Evolutionary conservation across 768 basidiomycete species (phyloP).

Genomic region (Amanita thiersii): DNA sequence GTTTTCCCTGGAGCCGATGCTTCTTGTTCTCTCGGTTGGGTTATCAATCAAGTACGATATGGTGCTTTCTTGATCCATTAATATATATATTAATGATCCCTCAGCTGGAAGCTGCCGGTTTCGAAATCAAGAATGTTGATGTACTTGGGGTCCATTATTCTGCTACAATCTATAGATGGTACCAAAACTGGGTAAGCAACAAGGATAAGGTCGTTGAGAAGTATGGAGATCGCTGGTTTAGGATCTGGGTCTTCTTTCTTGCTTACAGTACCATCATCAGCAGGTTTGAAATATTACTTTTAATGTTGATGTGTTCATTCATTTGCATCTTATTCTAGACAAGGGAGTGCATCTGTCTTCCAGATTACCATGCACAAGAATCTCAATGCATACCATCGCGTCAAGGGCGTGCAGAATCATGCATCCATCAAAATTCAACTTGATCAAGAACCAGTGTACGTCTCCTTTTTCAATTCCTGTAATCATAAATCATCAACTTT

Average conservation of each 20-base stretch:
- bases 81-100: not conserved
- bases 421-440: conserved; percentile 66
- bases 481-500: no score
- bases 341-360: conserved; percentile 91
- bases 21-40: conserved; percentile 92
- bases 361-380: conserved; percentile 98
- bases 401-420: conserved; percentile 79
- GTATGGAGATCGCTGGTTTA: conserved; percentile 92
- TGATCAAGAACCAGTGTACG: conserved; percentile 43
- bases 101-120: conserved; percentile 84
- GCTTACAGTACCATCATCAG: conserved; percentile 84
- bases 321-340: conserved; percentile 28
- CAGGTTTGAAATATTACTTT: conserved; percentile 35
- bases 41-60: conserved; percentile 47
- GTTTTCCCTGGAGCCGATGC: conserved; percentile 99
- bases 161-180: conserved; percentile 87
- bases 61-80: not conserved
- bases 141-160: conserved; percentile 97
- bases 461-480: conserved; percentile 10
- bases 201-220: conserved; percentile 81
- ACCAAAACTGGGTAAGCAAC: conserved; percentile 95
- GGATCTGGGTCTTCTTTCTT: conserved; percentile 96
- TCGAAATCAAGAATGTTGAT: conserved; percentile 94
- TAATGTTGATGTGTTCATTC: conserved; percentile 6
- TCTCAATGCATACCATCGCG: conserved; percentile 89